Evolutionary conservation across 2,329 filamentous ascomycete species (phyloP), one percentile per base, ranked within the genome.

Genomic region (Colletotrichum siamense): DNA sequence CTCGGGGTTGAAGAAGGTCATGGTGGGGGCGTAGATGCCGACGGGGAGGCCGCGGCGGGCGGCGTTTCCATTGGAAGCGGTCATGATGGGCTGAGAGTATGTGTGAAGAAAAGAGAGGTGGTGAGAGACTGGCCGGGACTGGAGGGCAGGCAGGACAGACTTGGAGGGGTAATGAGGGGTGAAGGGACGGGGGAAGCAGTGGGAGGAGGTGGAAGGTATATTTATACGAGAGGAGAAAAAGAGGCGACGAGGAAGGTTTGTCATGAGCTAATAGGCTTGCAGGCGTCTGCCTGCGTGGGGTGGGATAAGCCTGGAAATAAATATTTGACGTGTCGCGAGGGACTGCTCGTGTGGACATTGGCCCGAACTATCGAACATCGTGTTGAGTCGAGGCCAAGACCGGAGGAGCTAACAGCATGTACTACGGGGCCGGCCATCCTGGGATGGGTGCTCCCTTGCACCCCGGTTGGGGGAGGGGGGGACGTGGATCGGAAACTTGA

Each of bases 11-110:
- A 98, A 98, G 85, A 98, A 98, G 81, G 95, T 98, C 93, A 97
- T 95, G 77, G 94, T 96, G 30, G 95, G 95, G 76, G 94, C 94
- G 85, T 97, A 98, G 83, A 97, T 96, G 83, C 95, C 95, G 81
- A 94, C 93, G 61, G 94, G 94, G 71, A 98, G 91, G 78, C 93
- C 89, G 75, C 90, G 87, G 77, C 87, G 86, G 22, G 85, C 78
- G 78, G 85, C 82, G 55, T 79, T 79, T 52, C 78, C 78, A 72
- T 79, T 79, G 69, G 77, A 65, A 64, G 63, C 74, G 55, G 78
- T 76, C 77, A 79, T 79, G 67, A 69, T 78, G 73, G 32, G 39
- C 62, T 57, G 18, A 34, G 62, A 18, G 39, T 73, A 73, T 24
- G 55, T 70, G 61, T 62, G 28, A 69, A 70, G 36, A 65, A 49